Conservation (phyloP, 1,139 yeast genomes). For the Debaryomyces udenii region DNA sequence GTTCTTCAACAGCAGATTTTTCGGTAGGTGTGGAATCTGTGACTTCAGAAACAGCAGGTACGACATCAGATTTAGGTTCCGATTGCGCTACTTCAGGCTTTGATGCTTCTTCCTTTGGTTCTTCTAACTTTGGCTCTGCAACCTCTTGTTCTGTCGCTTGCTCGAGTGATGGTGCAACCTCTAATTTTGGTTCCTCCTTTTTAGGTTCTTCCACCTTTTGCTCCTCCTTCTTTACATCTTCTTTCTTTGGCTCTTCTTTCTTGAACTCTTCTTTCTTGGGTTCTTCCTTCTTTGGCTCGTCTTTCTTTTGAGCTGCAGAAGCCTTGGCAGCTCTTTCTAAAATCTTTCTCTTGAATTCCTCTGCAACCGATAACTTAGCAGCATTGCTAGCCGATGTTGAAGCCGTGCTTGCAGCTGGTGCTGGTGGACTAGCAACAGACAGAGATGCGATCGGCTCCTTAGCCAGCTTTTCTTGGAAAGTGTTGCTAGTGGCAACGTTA, state of each 20-base stretch:
- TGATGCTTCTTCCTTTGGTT: conserved; percentile 15
- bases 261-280: conserved; percentile 10
- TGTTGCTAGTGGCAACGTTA: conserved; percentile 16
- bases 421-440: conserved; percentile 19
- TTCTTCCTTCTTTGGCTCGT: conserved; percentile 13
- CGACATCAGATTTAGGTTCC: conserved; percentile 18
- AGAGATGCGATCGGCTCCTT: conserved; percentile 16
- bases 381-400: conserved; percentile 13
- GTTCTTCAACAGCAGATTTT: conserved; percentile 15
- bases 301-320: conserved; percentile 12
- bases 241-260: conserved; percentile 8
- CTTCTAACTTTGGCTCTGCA: neutral
- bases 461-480: conserved; percentile 7
- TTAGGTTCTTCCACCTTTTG: conserved; percentile 12
- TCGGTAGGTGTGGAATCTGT: conserved; percentile 16
- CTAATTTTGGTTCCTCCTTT: conserved; percentile 7
- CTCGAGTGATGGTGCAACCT: no score
- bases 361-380: conserved; percentile 22
- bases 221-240: conserved; percentile 9
- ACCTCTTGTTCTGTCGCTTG: neutral
- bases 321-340: conserved; percentile 18
- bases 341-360: conserved; percentile 23
- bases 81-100: conserved; percentile 16
- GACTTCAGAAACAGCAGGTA: conserved; percentile 14
- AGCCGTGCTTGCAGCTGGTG: conserved; percentile 23